Base-by-base conservation (phyloP, 2,329 filamentous ascomycete species). In the Endoconidiophora laricicola region DNA sequence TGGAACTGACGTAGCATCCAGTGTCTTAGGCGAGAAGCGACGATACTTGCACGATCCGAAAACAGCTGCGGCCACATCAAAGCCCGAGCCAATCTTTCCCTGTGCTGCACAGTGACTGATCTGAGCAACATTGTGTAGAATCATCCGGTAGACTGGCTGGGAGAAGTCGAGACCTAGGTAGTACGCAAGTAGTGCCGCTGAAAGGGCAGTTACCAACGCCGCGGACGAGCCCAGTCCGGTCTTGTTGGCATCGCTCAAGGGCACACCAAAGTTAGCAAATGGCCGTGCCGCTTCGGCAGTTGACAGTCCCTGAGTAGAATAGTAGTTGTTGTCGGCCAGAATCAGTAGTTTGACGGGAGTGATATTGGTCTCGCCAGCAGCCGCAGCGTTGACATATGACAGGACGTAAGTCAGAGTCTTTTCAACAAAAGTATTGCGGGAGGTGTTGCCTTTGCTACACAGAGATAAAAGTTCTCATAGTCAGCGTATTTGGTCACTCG, bases 251-350 rank as follows among this genome's bases (percentile, higher is more conserved):
- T 80, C 73, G 52, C 72, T 68, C 36, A 98, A 74, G 4, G 79
- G 76, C 14, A 90, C 80, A 41, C 76, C 73, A 66, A 94, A 94
- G 61, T 81, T 74, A 55, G 78, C 74, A 68, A 96, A 96, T 54
- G 78, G 78, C 14, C 58, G 65, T 52, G 56, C 58, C 1, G 47
- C 42, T 22, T 33, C 46, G 60, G 55, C 47, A 18, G 53, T 47
- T 6, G 47, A 51, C 9, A 57, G 60, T 50, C 63, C 61, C 16
- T 69, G 61, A 51, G 63, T 78, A 3, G 91, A 95, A 70, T 96
- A 98, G 73, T 98, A 98, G 68, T 93, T 86, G 60, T 91, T 88
- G 66, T 95, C 87, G 54, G 91, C 90, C 36, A 96, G 76, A 62
- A 98, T 90, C 54, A 84, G 87, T 62, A 96, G 76, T 12, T 78